Percentiles rank a stretch among this genome's conserved stretches.
Evolutionary conservation across 1,284 basidiomycete genomes (phyloP).

Genomic region (Puccinia triticina): DNA sequence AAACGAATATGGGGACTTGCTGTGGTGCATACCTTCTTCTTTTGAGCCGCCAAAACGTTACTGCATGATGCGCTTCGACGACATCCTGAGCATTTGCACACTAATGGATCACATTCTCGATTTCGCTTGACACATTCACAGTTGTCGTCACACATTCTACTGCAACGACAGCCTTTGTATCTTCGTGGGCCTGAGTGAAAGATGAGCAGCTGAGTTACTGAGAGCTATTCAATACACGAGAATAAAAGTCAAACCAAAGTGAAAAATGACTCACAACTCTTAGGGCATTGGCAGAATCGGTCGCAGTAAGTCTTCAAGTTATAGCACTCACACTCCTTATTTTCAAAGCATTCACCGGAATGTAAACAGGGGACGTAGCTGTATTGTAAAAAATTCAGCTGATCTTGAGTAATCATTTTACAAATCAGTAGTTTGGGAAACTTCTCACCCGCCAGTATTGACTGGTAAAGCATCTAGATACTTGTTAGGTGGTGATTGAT

Average conservation of each 20-base stretch:
- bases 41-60: constrained; percentile 15
- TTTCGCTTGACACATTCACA: constrained; percentile 1
- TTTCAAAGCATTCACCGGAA: constrained; percentile 9
- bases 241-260: background rate
- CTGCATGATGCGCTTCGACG: background rate
- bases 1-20: background rate
- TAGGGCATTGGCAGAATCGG: constrained; percentile 24
- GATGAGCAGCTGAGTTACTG: background rate
- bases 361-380: constrained; percentile 36
- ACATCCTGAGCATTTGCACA: constrained; percentile 12
- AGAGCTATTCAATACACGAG: background rate
- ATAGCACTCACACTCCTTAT: constrained; percentile 7
- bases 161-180: constrained; percentile 26
- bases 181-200: constrained; percentile 19
- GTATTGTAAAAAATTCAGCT: background rate
- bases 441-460: constrained; percentile 24
- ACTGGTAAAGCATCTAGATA: constrained; percentile 11
- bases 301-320: constrained; percentile 14
- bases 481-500: background rate
- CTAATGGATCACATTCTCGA: constrained; percentile 28
- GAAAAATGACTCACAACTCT: constrained; percentile 1
- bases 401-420: background rate
- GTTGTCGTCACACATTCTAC: background rate
- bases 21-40: constrained; percentile 5
- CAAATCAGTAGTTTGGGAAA: background rate